Base-by-base conservation (phyloP, 345 rosid genomes). In the Citrus maxima region DNA sequence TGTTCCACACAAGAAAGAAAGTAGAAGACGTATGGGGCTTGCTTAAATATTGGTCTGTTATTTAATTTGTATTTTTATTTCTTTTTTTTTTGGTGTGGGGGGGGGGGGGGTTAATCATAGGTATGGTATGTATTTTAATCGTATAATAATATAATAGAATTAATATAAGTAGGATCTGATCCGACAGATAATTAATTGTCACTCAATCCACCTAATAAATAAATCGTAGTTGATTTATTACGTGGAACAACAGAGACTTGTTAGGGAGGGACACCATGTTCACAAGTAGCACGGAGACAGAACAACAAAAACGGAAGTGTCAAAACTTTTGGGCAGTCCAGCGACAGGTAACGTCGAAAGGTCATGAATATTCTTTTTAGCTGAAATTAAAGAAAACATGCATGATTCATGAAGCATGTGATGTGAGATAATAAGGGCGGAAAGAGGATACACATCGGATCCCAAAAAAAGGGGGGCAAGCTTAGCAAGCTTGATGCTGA, bases 11-110 rank as follows among this genome's bases (percentile, higher is more conserved):
- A 42, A 42, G 49, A 42, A 42, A 42, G 49, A 42, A 10, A 10
- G 49, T 51, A 0, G 55, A 51, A 10, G 3, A 10, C 0, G 49
- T 42, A 0, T 0, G 14, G 46, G 49, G 14, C 14, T 42, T 42
- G 49, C 49, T 12, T 12, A 42, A 42, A 12, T 42, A 10, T 40
- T 10, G 13, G 46, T 40, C 0, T 9, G 12, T 40, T 10, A 9
- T 40, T 40, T 9, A 40, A 40, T 2, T 40, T 40, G 13, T 8
- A 40, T 59, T n/a, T 8, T 59, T 35, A 5, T 5, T 25, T 60
- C 0, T 40, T 40, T 40, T 40, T 9, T 9, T 40, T 9, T 3
- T 0, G 0, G 32, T 0, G 3, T 2, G 3, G 30, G 30, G 3
- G 32, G 30, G 30, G 30, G 3, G 30, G 30, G 38, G 56, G 25